A percentile compares a stretch with the other conserved stretches of the same genome.
phyloP scores from a whole-genome alignment of 2,329 filamentous ascomycete genomes.

The Stagonosporopsis rhizophila region DNA sequence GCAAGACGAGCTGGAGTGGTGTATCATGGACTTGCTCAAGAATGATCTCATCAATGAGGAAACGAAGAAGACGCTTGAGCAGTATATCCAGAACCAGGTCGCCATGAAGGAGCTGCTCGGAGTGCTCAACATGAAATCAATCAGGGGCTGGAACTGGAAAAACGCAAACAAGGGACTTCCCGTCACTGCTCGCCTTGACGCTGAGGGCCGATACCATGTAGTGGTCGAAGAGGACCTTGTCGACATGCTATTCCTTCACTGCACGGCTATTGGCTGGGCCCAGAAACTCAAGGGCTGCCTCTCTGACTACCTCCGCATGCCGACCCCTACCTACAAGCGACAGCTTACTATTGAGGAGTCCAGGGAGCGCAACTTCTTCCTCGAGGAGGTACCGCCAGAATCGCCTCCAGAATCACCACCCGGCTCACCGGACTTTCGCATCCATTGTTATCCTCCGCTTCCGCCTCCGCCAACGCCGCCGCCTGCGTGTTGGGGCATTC shows the following conservation, averaged over 20 bases:
- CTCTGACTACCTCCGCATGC: constrained; percentile 5
- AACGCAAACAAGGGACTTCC: constrained; percentile 29
- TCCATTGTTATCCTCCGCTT: background rate
- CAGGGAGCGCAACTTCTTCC: constrained; percentile 31
- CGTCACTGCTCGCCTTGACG: constrained; percentile 30
- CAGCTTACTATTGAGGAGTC: background rate
- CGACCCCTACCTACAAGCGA: background rate
- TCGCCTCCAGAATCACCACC: background rate
- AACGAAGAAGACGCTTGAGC: constrained; percentile 47
- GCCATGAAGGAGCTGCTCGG: constrained; percentile 33
- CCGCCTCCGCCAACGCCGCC: background rate
- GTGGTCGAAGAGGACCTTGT: constrained; percentile 36
- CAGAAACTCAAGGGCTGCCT: constrained; percentile 29
- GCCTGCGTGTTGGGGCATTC: background rate
- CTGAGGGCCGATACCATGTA: constrained; percentile 34
- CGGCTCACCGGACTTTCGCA: background rate
- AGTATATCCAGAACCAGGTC: constrained; percentile 33
- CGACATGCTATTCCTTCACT: constrained; percentile 39
- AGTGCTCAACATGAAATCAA: constrained; percentile 33
- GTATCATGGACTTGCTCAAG: constrained; percentile 58
- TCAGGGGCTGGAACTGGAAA: constrained; percentile 38
- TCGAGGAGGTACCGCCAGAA: constrained; percentile 14
- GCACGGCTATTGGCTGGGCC: constrained; percentile 31
- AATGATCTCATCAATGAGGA: constrained; percentile 59
- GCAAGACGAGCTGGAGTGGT: constrained; percentile 52